Base-by-base conservation (phyloP, 2,329 filamentous ascomycete species). In the Plectosphaerella sp. region DNA sequence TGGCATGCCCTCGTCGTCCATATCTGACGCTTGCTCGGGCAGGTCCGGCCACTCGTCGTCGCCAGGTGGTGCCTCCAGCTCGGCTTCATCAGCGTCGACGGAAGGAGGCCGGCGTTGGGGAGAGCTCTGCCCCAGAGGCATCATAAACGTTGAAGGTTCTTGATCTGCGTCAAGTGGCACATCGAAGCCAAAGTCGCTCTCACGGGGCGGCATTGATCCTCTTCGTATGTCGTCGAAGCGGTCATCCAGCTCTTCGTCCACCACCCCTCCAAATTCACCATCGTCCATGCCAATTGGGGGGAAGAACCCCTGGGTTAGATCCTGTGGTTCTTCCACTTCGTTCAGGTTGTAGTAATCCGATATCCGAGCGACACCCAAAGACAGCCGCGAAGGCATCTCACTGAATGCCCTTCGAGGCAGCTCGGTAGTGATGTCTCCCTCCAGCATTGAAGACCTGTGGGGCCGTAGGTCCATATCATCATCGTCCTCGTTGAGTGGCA, bases 371-470 rank as follows among this genome's bases (percentile, higher is more conserved):
- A 76, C 82, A 0, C 75, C 79, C 56, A 84, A 66, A 11, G 78
- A 80, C 28, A 78, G 60, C 28, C 79, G 67, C 4, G 70, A 68
- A 0, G 72, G 71, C 46, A 72, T 67, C 53, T 83, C 78, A 49
- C 68, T 77, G 37, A 68, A 61, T 15, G 74, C 76, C 47, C 83
- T 70, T 25, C 83, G 72, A 8, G 82, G 77, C 47, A 84, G 61
- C 65, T 87, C 84, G 25, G 87, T 74, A 2, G 83, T 77, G 45
- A 79, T 78, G 42, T 83, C 79, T 24, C 84, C 79, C 51, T 85
- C 81, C 22, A 86, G 61, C 10, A 74, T 71, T 33, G 78, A 76
- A 48, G 79, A 75, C 49, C 71, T 74, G 33, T 82, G 83, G 9
- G 79, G 79, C 39, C 72, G 71, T 51, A 83, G 60, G 42, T 79